These are phyloP conservation scores for Pseudocercospora fuligena DNA, from an alignment of 2,329 filamentous ascomycete species.

Conservation along the genomic window DNA sequence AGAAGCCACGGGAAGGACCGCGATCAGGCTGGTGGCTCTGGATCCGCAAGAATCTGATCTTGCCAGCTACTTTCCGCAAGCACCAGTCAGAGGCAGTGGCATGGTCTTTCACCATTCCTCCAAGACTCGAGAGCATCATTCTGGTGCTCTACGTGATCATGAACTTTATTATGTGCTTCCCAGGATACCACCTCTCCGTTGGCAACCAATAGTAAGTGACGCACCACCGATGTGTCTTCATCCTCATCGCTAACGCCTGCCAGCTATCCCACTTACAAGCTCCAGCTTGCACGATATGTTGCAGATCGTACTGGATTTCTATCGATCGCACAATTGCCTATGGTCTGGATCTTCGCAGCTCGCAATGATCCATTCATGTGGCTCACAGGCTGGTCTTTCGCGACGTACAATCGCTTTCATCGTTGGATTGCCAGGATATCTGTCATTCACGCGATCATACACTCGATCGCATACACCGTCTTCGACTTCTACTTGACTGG, in stretches of 20 bases:
- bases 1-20: conserved; percentile 21
- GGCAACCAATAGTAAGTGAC: conserved; percentile 52
- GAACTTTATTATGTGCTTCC: conserved; percentile 49
- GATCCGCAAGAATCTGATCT: conserved; percentile 46
- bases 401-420: conserved; percentile 70
- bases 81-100: conserved; percentile 48
- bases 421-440: conserved; percentile 68
- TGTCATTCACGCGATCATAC: conserved; percentile 65
- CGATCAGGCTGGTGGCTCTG: conserved; percentile 31
- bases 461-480: conserved; percentile 61
- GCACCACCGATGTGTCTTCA: no score
- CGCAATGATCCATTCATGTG: conserved; percentile 70
- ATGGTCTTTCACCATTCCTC: conserved; percentile 50
- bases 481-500: conserved; percentile 50
- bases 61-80: conserved; percentile 51
- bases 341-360: conserved; percentile 70
- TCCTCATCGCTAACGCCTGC: neutral
- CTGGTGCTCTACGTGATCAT: conserved; percentile 52
- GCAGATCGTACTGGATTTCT: conserved; percentile 69
- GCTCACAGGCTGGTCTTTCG: conserved; percentile 71
- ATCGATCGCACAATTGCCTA: conserved; percentile 65
- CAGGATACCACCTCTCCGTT: conserved; percentile 52
- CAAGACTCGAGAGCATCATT: conserved; percentile 53
- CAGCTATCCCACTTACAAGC: conserved; percentile 7
- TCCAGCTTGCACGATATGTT: conserved; percentile 58